Evolutionary conservation across 805 yeast species (phyloP).

Genomic region (Lachancea waltii): DNA sequence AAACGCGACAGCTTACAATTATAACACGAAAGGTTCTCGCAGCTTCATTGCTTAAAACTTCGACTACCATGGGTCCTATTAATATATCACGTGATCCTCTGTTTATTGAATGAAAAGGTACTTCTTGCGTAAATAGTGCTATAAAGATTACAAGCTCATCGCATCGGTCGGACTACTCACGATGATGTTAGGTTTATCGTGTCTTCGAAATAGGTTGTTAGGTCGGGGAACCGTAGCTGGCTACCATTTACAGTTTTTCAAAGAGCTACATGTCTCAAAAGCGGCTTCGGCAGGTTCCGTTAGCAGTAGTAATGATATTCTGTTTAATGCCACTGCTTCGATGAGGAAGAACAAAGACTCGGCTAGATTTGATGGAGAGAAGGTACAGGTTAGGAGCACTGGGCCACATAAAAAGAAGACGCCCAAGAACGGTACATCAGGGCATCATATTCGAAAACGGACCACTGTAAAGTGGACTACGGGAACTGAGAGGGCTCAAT

Average conservation of each 20-base stretch:
- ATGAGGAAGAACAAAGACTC: conserved; percentile 8
- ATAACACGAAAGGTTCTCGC: too few species aligned
- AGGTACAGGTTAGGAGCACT: background rate
- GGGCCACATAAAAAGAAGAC: background rate
- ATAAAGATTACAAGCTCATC: background rate
- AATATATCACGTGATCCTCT: too few species aligned
- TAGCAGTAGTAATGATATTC: conserved; percentile 13
- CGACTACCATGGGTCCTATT: too few species aligned
- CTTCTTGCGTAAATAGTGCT: background rate
- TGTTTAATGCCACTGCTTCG: conserved; percentile 15
- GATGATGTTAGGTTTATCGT: background rate
- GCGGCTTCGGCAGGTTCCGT: background rate
- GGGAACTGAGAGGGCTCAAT: conserved; percentile 29
- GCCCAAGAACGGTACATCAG: background rate
- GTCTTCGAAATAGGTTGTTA: background rate
- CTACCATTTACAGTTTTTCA: background rate
- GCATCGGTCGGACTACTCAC: conserved; percentile 1
- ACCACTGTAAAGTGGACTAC: conserved; percentile 22
- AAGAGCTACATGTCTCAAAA: background rate
- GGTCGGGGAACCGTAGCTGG: background rate
- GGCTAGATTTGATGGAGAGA: background rate
- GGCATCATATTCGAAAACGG: conserved; percentile 3
- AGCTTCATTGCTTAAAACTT: too few species aligned
- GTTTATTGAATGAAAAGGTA: too few species aligned
- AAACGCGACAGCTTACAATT: too few species aligned